Conservation (phyloP, 78 protist species). For the Monosiga brevicollis region DNA sequence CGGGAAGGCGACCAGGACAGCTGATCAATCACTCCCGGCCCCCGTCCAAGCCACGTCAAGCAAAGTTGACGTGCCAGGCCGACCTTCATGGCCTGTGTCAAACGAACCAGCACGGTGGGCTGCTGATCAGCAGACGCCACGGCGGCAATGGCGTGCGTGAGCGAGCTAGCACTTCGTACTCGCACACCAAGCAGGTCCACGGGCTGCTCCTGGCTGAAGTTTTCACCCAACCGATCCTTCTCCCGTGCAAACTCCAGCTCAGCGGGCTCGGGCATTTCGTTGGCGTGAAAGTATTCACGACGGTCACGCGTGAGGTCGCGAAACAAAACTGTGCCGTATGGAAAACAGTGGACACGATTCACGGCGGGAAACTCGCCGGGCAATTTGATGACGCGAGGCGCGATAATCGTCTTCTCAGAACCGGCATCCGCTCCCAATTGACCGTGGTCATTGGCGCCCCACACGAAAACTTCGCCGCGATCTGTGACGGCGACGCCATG, state of each 20-base stretch:
- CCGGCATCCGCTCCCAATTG: not conserved
- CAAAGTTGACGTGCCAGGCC: not conserved
- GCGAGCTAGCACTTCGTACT: too few species aligned
- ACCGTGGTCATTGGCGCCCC: not conserved
- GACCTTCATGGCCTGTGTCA: not conserved
- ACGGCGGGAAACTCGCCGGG: not conserved
- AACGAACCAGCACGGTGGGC: not conserved
- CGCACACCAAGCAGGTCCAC: not conserved
- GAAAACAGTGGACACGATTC: not conserved
- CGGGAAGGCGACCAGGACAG: not conserved
- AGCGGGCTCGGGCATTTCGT: not conserved
- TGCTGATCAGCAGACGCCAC: not conserved
- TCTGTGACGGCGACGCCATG: not conserved
- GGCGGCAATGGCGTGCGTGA: not conserved
- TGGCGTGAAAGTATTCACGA: too few species aligned
- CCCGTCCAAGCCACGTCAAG: not conserved
- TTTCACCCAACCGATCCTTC: not conserved
- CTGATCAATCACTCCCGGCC: not conserved
- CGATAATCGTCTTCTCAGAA: too few species aligned
- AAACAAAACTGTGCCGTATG: not conserved
- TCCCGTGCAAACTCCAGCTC: too few species aligned
- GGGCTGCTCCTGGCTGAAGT: not conserved
- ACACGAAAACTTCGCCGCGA: not conserved
- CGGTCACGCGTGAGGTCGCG: too few species aligned
- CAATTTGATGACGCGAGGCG: too few species aligned